These are phyloP conservation scores for Pythium folliculosum DNA, from an alignment of 352 stramenopile genomes.

Conservation along the genomic window DNA sequence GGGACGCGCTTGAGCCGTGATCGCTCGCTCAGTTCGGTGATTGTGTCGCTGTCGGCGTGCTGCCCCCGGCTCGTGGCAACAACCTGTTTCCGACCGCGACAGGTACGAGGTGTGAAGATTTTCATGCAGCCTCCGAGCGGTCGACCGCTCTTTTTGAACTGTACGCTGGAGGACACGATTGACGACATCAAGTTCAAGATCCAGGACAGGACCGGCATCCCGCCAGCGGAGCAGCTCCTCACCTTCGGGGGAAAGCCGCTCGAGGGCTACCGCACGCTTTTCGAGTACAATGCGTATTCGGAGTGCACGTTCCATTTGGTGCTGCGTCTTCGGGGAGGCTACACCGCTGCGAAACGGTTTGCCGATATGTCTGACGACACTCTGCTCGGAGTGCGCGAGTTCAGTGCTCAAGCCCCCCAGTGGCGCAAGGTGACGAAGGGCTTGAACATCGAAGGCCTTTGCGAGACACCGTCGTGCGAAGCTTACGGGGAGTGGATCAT, in stretches of 20 bases:
- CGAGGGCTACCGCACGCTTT: background rate
- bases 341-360: background rate
- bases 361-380: slow-evolving; percentile 9
- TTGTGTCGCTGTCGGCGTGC: background rate
- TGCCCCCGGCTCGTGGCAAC: slow-evolving; percentile 9
- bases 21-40: background rate
- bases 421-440: slow-evolving; percentile 27
- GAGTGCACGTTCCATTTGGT: background rate
- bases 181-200: slow-evolving; percentile 9
- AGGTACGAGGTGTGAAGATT: background rate
- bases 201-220: background rate
- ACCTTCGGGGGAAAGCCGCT: background rate
- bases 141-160: background rate
- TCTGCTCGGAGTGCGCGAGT: background rate
- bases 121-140: background rate
- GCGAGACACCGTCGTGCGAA: slow-evolving; percentile 10
- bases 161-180: slow-evolving; percentile 2
- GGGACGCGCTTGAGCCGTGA: background rate
- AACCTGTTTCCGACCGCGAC: background rate
- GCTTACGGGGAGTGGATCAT: slow-evolving; percentile 32
- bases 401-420: slow-evolving; percentile 1
- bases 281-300: background rate
- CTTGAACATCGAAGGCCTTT: slow-evolving; percentile 37
- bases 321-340: background rate
- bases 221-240: background rate